Evolutionary conservation across 1,139 yeast genomes (phyloP), one percentile per base, ranked within the genome.

Genomic region (Nadsonia commutata): DNA sequence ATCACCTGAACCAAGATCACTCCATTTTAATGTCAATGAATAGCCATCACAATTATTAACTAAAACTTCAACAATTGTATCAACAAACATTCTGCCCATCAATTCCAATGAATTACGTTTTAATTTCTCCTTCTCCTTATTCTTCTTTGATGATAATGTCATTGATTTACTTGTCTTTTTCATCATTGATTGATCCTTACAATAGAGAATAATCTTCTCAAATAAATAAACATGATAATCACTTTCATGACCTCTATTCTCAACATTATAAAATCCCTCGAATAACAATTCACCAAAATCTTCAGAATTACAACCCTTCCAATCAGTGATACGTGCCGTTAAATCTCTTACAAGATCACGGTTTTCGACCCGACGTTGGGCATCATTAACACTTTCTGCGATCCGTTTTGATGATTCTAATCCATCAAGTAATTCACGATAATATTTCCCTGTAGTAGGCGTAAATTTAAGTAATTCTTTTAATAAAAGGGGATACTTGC

Each of bases 341-440:
- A 90, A 68, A 45, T 79, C 81, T 51, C 74, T 76, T 40, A 83
- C 69, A 40, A 76, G 72, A 47, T 78, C 82, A 40, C 78, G 74
- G 60, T 90, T 93, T 59, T 90, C 98, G 1, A 94, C 80, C 51
- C 86, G 71, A 62, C 99, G 74, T 64, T 88, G 95, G 11, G 95
- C 88, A 60, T 90, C 98, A 63, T 90, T 90, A 33, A 90, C 93
- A 54, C 77, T 78, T 51, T 75, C 73, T n/a, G 96, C 95, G 51
- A 88, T 79, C 44, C 72, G 74, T 51, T 74, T 77, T 36, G 80
- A 69, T 31, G 88, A 78, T 40, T 75, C 75, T 45, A 75, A 67
- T 1, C 96, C 95, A 43, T 72, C 64, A 33, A 72, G 64, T 39
- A 88, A 66, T 59, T 88, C 97, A 46, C 71, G 74, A 52, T 75